phyloP scores from a whole-genome alignment of 176 grass and related monocot genomes.

The Secale cereale region DNA sequence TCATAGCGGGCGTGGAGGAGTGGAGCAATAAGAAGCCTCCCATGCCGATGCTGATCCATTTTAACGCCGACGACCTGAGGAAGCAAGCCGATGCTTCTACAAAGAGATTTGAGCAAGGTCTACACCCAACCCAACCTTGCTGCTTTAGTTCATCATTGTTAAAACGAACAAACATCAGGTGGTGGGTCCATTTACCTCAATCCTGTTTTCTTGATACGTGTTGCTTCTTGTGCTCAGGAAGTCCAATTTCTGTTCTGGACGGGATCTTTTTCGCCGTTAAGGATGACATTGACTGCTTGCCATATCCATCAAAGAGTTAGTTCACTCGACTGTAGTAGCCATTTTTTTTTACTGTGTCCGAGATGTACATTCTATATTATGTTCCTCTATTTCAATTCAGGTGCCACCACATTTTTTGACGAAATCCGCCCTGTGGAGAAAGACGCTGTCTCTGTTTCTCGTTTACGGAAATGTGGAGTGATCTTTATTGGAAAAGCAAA shows the following conservation, averaged over 20 bases:
- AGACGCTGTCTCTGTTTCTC: conserved; percentile 73
- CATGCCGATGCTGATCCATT: conserved; percentile 77
- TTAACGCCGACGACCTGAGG: conserved; percentile 62
- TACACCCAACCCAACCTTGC: neutral
- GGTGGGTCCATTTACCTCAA: neutral
- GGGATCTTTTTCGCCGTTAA: conserved; percentile 90
- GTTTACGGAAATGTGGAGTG: conserved; percentile 86
- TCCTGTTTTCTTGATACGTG: neutral
- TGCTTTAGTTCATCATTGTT: neutral
- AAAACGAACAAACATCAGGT: neutral
- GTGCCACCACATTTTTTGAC: conserved; percentile 81
- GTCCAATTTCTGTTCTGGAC: conserved; percentile 68
- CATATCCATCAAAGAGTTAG: conserved; percentile 77
- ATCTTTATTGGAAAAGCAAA: conserved; percentile 96
- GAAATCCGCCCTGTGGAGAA: conserved; percentile 53
- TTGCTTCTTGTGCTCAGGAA: conserved; percentile 52
- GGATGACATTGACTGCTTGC: conserved; percentile 95
- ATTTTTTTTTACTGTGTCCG: neutral
- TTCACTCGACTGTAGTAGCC: conserved; percentile 8
- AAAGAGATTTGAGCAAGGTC: conserved; percentile 72
- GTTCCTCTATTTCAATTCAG: conserved; percentile 31
- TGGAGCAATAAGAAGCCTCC: conserved; percentile 61
- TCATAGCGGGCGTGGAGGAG: conserved; percentile 69
- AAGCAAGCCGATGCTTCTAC: conserved; percentile 87
- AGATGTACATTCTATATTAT: neutral